Base-by-base conservation (phyloP, 352 stramenopile genomes). In the Aphanomyces stellatus region DNA sequence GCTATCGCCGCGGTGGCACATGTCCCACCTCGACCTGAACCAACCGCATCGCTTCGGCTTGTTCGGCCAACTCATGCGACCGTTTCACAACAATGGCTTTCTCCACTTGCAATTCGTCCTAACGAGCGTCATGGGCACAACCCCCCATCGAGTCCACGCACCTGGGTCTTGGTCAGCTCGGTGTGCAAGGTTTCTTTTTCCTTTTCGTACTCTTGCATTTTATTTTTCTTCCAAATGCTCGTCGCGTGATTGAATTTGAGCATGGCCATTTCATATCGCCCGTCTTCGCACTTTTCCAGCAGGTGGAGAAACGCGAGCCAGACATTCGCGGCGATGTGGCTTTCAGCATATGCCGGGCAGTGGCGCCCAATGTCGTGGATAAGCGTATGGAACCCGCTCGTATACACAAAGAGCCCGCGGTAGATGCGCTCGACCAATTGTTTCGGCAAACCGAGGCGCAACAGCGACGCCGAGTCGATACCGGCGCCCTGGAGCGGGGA, bases 251-350 rank as follows among this genome's bases (percentile, higher is more conserved):
- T 90, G 66, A 91, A 88, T 63, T 90, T 91, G 62, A 89, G 78
- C 82, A 93, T 90, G 17, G 85, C 81, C 81, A 93, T 91, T 49
- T 93, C 82, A 71, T 93, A 93, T 37, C 87, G 89, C 27, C 79
- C 80, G 37, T 88, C 78, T 28, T 88, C 85, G 27, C 85, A 93
- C 64, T 91, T 82, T 65, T 93, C 85, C 1, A 93, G 71, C 22
- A 93, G 62, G 6, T 91, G 51, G 30, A 90, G 53, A 59, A 93
- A 91, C 22, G 80, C 80, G 15, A 90, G 71, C 85, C 85, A 93
- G 3, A 89, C 78, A 37, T 91, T 91, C 1, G 82, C 81, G 0
- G 82, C 88, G n/a, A 93, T 77, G 41, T 93, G 84, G n/a, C 76
- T 80, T 69, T 90, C 82, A 17, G 84, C 74, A 1, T 60, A 71